Conservation (phyloP, 1,139 yeast genomes). For the Magnusiomyces fungicola region DNA sequence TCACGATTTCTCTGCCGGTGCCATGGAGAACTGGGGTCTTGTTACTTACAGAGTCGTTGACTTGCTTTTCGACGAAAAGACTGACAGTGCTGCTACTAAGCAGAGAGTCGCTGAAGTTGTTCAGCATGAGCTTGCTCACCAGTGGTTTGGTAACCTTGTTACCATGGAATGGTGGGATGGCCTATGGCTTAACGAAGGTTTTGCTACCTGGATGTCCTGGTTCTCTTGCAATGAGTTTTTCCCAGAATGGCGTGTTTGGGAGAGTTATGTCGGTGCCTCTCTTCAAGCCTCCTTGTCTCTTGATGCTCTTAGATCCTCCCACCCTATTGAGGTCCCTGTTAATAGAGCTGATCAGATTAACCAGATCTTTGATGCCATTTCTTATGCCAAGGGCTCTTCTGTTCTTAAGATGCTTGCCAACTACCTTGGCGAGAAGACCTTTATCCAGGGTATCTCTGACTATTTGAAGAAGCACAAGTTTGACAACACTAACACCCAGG, state of each 20-base stretch:
- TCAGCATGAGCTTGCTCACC: slow-evolving; percentile 87
- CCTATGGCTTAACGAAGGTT: slow-evolving; percentile 86
- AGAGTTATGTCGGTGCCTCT: slow-evolving; percentile 59
- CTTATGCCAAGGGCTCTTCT: slow-evolving; percentile 77
- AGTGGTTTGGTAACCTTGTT: slow-evolving; percentile 88
- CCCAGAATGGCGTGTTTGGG: slow-evolving; percentile 88
- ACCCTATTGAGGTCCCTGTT: slow-evolving; percentile 84
- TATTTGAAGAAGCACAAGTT: slow-evolving; percentile 53
- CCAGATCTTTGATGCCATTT: slow-evolving; percentile 81
- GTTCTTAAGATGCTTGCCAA: slow-evolving; percentile 70
- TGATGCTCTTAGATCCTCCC: slow-evolving; percentile 73
- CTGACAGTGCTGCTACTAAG: slow-evolving; percentile 60
- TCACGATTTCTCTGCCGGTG: slow-evolving; percentile 78
- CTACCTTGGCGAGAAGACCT: slow-evolving; percentile 66
- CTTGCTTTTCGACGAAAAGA: slow-evolving; percentile 56
- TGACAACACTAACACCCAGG: slow-evolving; percentile 54
- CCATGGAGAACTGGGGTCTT: slow-evolving; percentile 91
- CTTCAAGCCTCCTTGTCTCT: slow-evolving; percentile 63
- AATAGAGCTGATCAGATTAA: slow-evolving; percentile 74
- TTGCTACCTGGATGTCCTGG: slow-evolving; percentile 89
- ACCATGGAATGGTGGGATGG: slow-evolving; percentile 97
- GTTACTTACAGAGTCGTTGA: slow-evolving; percentile 79
- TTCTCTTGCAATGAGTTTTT: slow-evolving; percentile 65
- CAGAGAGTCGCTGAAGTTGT: slow-evolving; percentile 82
- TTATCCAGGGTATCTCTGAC: slow-evolving; percentile 68